Base-by-base conservation (phyloP, 441 rosid species). In the Adansonia rubrostipa region DNA sequence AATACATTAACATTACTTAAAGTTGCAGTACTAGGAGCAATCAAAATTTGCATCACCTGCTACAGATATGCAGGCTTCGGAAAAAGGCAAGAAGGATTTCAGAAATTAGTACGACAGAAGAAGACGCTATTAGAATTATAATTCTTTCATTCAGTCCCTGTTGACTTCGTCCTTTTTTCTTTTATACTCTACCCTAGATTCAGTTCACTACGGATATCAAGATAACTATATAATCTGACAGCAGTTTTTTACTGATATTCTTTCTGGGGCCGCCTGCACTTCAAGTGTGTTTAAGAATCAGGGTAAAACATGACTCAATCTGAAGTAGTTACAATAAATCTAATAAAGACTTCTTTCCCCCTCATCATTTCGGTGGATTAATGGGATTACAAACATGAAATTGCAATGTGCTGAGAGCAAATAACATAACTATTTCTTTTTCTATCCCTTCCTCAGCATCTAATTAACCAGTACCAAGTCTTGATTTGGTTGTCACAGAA, bases 1-100 rank as follows among this genome's bases (percentile, higher is more conserved):
- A 73, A 76, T 28, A 24, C 17, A 68, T 73, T 50, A 58, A 62
- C 74, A 70, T 45, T 20, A 77, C 22, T 22, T 64, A 58, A 71
- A 73, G 22, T 56, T 57, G 63, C 58, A 71, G 36, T 33, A 71
- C 5, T 15, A 50, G 47, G 2, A 40, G 9, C 9, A 60, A 79
- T 54, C n/a, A 24, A 80, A 60, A 40, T 44, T 28, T 40, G 24
- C 15, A 66, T 74, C 75, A 67, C 19, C 78, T 54, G 61, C 57
- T 8, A 58, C 48, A 8, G 1, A 74, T 74, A 60, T 45, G 57
- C 57, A 60, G 8, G 68, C 17, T 45, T 60, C 0, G 10, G n/a
- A 17, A 22, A 24, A n/a, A 19, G 6, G 15, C 13, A 14, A 0
- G 8, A 20, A 19, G 54, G 48, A 44, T 44, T 42, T 45, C 9